Conservation (phyloP, 2,329 filamentous ascomycete genomes). For the Aspergillus fischeri region DNA sequence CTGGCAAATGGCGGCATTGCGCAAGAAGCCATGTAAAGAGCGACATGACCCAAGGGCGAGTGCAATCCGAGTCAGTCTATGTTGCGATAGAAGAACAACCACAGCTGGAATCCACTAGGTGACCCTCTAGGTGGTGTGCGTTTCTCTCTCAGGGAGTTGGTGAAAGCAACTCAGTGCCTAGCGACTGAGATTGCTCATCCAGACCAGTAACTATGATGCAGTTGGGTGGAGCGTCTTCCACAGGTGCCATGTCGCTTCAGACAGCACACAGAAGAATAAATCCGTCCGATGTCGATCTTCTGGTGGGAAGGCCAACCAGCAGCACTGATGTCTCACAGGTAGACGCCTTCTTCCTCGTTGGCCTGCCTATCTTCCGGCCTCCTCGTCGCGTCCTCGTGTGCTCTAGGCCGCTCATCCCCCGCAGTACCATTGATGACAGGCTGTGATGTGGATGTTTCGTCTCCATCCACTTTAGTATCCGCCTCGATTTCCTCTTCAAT, state of each 20-base stretch:
- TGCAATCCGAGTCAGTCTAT: not conserved
- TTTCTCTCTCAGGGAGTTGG: too few species aligned
- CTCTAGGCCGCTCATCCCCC: not conserved
- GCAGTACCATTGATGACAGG: slow-evolving; percentile 19
- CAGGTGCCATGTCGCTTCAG: not conserved
- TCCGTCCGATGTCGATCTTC: not conserved
- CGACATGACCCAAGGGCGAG: not conserved
- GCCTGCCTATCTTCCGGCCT: slow-evolving; percentile 4
- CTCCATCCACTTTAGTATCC: slow-evolving; percentile 7
- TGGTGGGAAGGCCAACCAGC: not conserved
- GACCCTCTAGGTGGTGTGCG: too few species aligned
- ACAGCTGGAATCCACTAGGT: too few species aligned
- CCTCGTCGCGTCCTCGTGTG: slow-evolving; percentile 2
- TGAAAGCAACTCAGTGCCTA: too few species aligned
- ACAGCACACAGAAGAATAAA: not conserved
- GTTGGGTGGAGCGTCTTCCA: not conserved
- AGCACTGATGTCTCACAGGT: slow-evolving; percentile 20
- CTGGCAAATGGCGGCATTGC: not conserved
- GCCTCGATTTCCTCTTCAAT: slow-evolving; percentile 29
- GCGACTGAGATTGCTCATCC: not conserved
- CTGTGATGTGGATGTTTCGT: not conserved
- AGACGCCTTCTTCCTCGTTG: slow-evolving; percentile 24
- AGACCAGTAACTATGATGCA: not conserved
- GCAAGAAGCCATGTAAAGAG: not conserved
- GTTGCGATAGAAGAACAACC: too few species aligned